These are phyloP conservation scores for Penicillium alfredii DNA, from an alignment of 495 filamentous ascomycete species.

Conservation along the genomic window DNA sequence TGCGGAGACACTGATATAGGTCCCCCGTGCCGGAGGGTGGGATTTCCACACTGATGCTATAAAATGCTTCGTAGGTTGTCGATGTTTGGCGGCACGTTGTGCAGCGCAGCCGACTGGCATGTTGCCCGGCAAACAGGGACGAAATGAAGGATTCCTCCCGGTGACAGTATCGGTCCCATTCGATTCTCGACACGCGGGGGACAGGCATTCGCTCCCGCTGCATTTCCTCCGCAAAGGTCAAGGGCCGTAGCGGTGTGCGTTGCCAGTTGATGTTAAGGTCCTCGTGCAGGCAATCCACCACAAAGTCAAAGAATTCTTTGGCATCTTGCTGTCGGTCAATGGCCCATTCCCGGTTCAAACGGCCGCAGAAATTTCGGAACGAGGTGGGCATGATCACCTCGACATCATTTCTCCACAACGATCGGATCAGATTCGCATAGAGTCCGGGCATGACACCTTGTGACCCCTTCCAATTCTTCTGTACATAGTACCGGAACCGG, in stretches of 20 bases:
- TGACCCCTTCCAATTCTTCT: conserved; percentile 63
- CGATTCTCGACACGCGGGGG: conserved; percentile 52
- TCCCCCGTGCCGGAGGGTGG: conserved; percentile 46
- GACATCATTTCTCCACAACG: conserved; percentile 66
- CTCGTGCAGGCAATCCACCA: conserved; percentile 66
- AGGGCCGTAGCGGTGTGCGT: conserved; percentile 48
- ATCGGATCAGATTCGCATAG: conserved; percentile 67
- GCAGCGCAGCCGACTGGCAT: conserved; percentile 59
- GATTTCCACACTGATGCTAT: conserved; percentile 62
- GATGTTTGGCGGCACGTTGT: conserved; percentile 58
- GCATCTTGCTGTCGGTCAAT: conserved; percentile 69
- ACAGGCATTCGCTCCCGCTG: conserved; percentile 58
- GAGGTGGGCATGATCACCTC: conserved; percentile 51
- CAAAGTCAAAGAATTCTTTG: conserved; percentile 69
- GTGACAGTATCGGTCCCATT: conserved; percentile 66
- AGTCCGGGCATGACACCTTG: conserved; percentile 74
- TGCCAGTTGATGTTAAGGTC: conserved; percentile 67
- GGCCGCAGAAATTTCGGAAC: conserved; percentile 51
- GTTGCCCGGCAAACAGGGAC: conserved; percentile 66
- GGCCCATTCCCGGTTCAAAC: conserved; percentile 53
- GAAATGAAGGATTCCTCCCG: conserved; percentile 61
- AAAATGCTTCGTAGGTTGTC: conserved; percentile 69
- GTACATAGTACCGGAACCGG: conserved; percentile 50
- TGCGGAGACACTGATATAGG: conserved; percentile 59
- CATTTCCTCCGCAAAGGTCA: conserved; percentile 58